Base-by-base conservation (phyloP, 306 rosid genomes). In the Medicago ruthenica region DNA sequence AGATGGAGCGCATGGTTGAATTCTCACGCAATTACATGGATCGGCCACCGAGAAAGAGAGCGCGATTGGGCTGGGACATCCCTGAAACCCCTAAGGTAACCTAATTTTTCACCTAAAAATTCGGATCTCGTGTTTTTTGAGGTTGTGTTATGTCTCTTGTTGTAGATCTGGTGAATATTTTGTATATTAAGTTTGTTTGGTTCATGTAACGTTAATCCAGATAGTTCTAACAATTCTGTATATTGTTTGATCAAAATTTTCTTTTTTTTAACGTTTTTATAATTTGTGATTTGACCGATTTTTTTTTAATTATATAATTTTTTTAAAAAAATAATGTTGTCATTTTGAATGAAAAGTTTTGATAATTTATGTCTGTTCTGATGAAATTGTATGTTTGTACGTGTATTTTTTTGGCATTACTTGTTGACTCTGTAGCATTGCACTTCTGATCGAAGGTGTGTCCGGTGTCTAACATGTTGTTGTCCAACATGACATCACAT, bases 11-110 rank as follows among this genome's bases (percentile, higher is more conserved):
- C 88, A 85, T 92, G 80, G 84, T 84, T 9, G 98, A 90, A 82
- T 95, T 95, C 73, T 96, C 97, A 5, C 88, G 76, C 45, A 81
- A 93, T 44, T 87, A 90, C 84, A 77, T 95, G 85, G 98, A 95
- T 83, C 97, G 98, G 1, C 91, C 93, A 58, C 98, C 98, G 6
- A 85, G 96, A 53, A 92, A 95, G 88, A 81, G 97, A 67, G 93
- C 98, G 31, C 90, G 98, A 1, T 75, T 95, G 89, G 98, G 98
- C 42, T 95, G 98, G 98, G 98, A 95, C 48, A 83, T 92, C 58
- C 89, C 92, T 24, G 96, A 95, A 59, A 75, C 81, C 70, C 88
- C 98, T 0, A 95, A 90, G 98, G 98, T 95, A 90, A 81, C 15
- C 40, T 87, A 86, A 44, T 50, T 34, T 9, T 76, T 24, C 44